A percentile compares a stretch with the other conserved stretches of the same genome.
phyloP scores from a whole-genome alignment of 2,329 filamentous ascomycete species.

The Pseudodiploospora longispora region DNA sequence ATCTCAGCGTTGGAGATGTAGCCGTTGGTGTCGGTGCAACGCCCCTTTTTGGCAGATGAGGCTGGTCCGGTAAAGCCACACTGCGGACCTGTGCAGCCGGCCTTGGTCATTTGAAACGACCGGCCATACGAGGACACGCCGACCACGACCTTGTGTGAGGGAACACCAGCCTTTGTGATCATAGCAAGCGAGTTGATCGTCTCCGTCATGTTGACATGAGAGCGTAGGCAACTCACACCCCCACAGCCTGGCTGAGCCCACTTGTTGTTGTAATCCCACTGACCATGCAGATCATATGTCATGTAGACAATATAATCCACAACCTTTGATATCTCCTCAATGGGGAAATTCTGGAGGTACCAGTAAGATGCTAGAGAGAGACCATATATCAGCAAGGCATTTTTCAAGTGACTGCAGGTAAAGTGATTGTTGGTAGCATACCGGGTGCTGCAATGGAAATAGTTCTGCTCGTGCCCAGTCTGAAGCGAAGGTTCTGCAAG shows the following conservation, averaged over 20 bases:
- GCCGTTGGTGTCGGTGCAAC: constrained; percentile 16
- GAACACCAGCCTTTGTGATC: constrained; percentile 27
- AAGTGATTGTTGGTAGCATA: no score
- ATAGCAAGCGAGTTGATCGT: constrained; percentile 25
- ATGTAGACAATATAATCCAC: constrained; percentile 31
- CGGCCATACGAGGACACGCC: constrained; percentile 22
- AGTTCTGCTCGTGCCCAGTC: constrained; percentile 13
- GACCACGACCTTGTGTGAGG: constrained; percentile 21
- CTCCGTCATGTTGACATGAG: constrained; percentile 32
- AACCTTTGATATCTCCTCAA: constrained; percentile 12
- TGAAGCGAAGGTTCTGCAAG: constrained; percentile 7
- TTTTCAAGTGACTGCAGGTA: no score
- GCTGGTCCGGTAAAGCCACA: constrained; percentile 19
- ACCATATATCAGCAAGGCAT: no score
- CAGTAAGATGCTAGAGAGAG: constrained; percentile 22
- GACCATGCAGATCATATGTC: constrained; percentile 29
- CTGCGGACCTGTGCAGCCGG: constrained; percentile 15
- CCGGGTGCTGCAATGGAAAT: constrained; percentile 19
- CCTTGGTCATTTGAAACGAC: constrained; percentile 18
- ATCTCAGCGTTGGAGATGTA: constrained; percentile 23
- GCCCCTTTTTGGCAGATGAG: constrained; percentile 16
- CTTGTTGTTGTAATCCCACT: constrained; percentile 24
- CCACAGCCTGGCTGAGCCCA: constrained; percentile 18
- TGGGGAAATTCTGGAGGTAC: constrained; percentile 25
- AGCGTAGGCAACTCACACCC: constrained; percentile 25